Base-by-base conservation (phyloP, 805 yeast genomes). In the Wickerhamomyces bisporus region DNA sequence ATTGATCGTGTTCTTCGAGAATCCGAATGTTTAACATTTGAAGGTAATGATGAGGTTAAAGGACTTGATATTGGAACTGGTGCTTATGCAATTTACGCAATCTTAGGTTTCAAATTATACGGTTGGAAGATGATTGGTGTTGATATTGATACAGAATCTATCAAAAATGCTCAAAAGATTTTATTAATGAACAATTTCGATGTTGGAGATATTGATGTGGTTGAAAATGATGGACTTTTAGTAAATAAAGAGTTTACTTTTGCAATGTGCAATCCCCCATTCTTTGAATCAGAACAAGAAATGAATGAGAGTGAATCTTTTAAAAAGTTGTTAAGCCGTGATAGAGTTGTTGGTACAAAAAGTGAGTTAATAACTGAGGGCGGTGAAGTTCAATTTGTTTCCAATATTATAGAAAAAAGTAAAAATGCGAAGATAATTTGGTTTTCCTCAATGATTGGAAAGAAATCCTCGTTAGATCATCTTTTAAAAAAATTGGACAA, bases 201-300 rank as follows among this genome's bases (percentile, higher is more conserved):
- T 2, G 5, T 39, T 3, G 7, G 31, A 3, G 26, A 58, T 11
- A 7, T 39, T 3, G 12, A 39, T 5, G 41, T 51, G 3, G 26
- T 40, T 0, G 16, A 43, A 10, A 40, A 34, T 11, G 53, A 48
- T 34, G 53, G 50, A 1, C 33, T 52, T 14, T 30, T 53, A 14
- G 38, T 38, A 17, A 36, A 26, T 2, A 19, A 7, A 21, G 10
- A 29, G 2, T 43, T 45, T 18, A 42, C 40, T 24, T 63, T 72
- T 40, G 57, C 64, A 6, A 60, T 75, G 50, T 73, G 79, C 48
- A 74, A 74, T 45, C 80, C 80, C 3, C 80, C 80, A 2, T 74
- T 74, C 45, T 74, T 71, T 47, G 38, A 46, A 3, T 60, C 70
- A 0, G 10, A 19, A 0, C 54, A 49, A 1, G 77, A 71, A 31